Evolutionary conservation across 257 asterid species (phyloP).

Genomic region (Eucommia ulmoides): DNA sequence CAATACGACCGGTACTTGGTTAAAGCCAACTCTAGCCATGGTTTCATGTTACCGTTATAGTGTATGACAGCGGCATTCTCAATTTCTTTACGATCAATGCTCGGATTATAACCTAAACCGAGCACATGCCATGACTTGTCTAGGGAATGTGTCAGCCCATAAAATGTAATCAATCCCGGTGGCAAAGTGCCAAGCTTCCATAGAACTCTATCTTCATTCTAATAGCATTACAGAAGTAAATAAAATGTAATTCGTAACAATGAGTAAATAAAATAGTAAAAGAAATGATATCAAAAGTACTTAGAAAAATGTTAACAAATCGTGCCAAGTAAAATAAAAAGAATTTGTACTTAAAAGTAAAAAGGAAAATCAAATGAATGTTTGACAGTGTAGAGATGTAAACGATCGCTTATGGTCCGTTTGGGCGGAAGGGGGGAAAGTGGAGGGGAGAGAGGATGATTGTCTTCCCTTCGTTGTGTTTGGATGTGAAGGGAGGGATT

Average conservation of each 20-base stretch:
- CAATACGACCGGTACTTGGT: neutral
- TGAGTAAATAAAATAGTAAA: neutral
- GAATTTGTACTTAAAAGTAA: too few species aligned
- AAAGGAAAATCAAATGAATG: neutral
- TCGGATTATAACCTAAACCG: constrained; percentile 6
- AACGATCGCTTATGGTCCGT: neutral
- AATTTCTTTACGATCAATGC: constrained; percentile 5
- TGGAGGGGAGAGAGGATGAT: too few species aligned
- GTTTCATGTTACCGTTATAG: constrained; percentile 3
- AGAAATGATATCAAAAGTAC: neutral
- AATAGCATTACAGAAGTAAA: neutral
- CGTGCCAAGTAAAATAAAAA: too few species aligned
- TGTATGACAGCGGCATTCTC: constrained; percentile 5
- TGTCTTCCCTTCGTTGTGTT: too few species aligned
- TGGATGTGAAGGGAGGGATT: too few species aligned
- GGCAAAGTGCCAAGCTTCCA: constrained; percentile 7
- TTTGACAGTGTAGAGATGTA: neutral
- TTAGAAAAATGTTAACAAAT: neutral
- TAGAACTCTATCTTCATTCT: constrained; percentile 6
- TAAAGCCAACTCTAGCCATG: neutral
- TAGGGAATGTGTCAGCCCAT: constrained; percentile 3
- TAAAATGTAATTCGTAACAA: neutral
- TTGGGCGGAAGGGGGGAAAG: too few species aligned
- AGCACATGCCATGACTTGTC: constrained; percentile 10
- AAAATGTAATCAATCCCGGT: constrained; percentile 4